These are phyloP conservation scores for Eimeria necatrix DNA, from an alignment of 169 alveolate genomes.

Conservation along the genomic window DNA sequence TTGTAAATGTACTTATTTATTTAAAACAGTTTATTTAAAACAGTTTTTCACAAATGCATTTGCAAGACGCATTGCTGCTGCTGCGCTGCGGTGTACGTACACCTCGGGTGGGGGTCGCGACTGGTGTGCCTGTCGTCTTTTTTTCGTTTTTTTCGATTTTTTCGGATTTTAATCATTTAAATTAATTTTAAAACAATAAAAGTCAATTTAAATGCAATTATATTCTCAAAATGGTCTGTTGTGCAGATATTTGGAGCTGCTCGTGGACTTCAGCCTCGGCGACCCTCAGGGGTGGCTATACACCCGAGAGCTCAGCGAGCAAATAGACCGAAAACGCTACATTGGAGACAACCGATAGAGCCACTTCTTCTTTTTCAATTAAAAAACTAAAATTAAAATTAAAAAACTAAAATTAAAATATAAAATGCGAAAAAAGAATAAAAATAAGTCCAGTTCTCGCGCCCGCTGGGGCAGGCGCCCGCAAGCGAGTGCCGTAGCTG, in stretches of 20 bases:
- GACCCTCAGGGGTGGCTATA: background rate
- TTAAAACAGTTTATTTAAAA: background rate
- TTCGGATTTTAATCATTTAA: background rate
- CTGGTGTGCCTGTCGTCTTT: too few relatives aligned
- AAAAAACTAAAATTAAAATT: too few relatives aligned
- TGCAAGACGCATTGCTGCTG: too few relatives aligned
- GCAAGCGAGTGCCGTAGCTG: background rate
- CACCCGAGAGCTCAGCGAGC: background rate
- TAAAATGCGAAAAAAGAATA: too few relatives aligned
- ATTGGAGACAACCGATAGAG: conserved; percentile 15
- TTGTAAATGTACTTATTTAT: background rate
- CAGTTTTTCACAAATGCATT: too few relatives aligned
- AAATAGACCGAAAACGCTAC: conserved; percentile 18
- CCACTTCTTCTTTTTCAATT: background rate
- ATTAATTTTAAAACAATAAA: background rate
- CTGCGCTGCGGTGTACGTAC: too few relatives aligned
- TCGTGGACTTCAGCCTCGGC: background rate
- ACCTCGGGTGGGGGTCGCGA: too few relatives aligned
- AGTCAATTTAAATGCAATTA: background rate
- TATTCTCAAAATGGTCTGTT: background rate
- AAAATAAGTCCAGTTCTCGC: too few relatives aligned
- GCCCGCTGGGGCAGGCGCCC: too few relatives aligned
- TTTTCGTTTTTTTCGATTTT: too few relatives aligned
- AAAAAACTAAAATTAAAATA: too few relatives aligned
- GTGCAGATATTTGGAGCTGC: conserved; percentile 1